These are phyloP conservation scores for Podospora pseudoanserina DNA, from an alignment of 495 filamentous ascomycete genomes.

Conservation along the genomic window DNA sequence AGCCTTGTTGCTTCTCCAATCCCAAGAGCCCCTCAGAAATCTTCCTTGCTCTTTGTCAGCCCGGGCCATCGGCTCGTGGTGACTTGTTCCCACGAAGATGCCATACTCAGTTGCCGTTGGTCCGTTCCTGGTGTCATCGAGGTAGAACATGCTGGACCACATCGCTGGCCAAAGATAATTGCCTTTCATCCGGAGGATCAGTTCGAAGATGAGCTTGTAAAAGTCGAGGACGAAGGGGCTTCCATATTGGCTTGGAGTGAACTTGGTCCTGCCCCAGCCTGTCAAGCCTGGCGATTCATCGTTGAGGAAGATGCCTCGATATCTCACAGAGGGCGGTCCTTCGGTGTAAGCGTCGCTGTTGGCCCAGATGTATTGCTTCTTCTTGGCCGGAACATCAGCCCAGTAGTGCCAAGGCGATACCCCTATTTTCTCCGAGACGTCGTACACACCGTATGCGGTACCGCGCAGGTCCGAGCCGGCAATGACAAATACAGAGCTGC, in stretches of 20 bases:
- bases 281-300: slow-evolving; percentile 63
- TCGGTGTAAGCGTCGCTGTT: slow-evolving; percentile 42
- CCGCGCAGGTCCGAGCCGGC: slow-evolving; percentile 59
- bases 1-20: slow-evolving; percentile 56
- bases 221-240: slow-evolving; percentile 55
- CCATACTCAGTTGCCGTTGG: slow-evolving; percentile 60
- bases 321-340: slow-evolving; percentile 58
- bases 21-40: slow-evolving; percentile 51
- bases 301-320: slow-evolving; percentile 68
- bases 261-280: slow-evolving; percentile 50
- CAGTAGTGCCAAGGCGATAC: slow-evolving; percentile 64
- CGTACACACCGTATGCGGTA: slow-evolving; percentile 61
- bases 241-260: slow-evolving; percentile 36
- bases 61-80: slow-evolving; percentile 63
- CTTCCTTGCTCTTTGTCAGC: slow-evolving; percentile 58
- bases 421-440: slow-evolving; percentile 61
- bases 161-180: slow-evolving; percentile 68
- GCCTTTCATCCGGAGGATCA: slow-evolving; percentile 57
- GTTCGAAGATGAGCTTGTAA: slow-evolving; percentile 61
- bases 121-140: slow-evolving; percentile 58
- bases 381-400: slow-evolving; percentile 55
- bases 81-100: slow-evolving; percentile 60
- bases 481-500: slow-evolving; percentile 53
- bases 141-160: slow-evolving; percentile 62
- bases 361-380: slow-evolving; percentile 50